Percentiles rank a stretch among this genome's conserved stretches.
phyloP scores from a whole-genome alignment of 495 filamentous ascomycete species.

The Podospora anserina region DNA sequence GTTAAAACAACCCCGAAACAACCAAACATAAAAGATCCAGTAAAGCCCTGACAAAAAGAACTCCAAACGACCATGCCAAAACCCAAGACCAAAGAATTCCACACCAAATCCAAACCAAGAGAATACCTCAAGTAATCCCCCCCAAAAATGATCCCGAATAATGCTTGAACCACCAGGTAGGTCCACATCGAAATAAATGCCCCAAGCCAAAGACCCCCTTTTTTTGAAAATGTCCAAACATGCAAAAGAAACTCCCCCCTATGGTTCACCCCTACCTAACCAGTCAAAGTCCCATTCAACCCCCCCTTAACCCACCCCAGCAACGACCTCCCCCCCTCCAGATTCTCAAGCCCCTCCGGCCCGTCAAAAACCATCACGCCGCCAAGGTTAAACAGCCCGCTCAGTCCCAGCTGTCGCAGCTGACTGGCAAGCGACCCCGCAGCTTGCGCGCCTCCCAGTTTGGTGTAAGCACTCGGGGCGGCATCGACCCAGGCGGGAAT shows the following conservation, averaged over 20 bases:
- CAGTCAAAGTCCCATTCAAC: background rate
- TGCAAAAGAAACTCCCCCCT: background rate
- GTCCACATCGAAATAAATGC: background rate
- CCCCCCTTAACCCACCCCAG: constrained; percentile 18
- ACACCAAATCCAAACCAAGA: background rate
- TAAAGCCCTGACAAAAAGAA: background rate
- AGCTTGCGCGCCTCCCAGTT: constrained; percentile 4
- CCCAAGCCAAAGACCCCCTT: no score
- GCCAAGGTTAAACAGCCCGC: constrained; percentile 10
- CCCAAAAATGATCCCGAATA: background rate
- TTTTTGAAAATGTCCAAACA: background rate
- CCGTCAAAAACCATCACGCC: constrained; percentile 22
- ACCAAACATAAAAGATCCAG: no score
- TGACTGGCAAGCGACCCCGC: background rate
- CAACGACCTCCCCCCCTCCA: constrained; percentile 12
- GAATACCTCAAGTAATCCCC: background rate
- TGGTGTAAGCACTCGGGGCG: background rate
- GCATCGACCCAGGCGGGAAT: constrained; percentile 3
- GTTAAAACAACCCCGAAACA: background rate
- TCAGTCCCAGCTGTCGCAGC: background rate
- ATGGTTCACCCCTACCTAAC: background rate
- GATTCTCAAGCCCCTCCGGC: constrained; percentile 17
- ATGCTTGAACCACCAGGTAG: background rate
- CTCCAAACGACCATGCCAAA: background rate
- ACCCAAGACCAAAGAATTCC: no score